Evolutionary conservation across 2,329 filamentous ascomycete genomes (phyloP).

Genomic region (Fusarium buxicola): DNA sequence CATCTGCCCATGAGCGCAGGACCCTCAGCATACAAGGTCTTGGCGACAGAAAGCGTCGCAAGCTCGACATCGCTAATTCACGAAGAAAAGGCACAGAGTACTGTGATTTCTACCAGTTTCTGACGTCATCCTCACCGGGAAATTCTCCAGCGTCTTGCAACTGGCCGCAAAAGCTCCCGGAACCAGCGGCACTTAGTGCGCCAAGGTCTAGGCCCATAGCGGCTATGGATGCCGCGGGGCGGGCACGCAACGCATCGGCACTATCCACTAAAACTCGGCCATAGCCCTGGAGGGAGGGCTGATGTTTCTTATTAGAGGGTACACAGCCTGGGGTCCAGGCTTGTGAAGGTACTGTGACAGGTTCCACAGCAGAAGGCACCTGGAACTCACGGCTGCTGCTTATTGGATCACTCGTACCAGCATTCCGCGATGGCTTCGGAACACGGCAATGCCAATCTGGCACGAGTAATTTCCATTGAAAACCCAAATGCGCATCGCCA

Average conservation of each 20-base stretch:
- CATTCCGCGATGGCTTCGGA: conserved; percentile 31
- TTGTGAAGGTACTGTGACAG: not conserved
- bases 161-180: conserved; percentile 21
- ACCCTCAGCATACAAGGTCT: conserved; percentile 17
- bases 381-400: not conserved
- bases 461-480: conserved; percentile 9
- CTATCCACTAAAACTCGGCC: conserved; percentile 5
- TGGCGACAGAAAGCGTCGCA: conserved; percentile 37
- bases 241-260: conserved; percentile 13
- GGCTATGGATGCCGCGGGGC: conserved; percentile 28
- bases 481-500: conserved; percentile 1
- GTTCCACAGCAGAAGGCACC: not conserved
- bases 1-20: conserved; percentile 29
- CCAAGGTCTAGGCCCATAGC: conserved; percentile 37
- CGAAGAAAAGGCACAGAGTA: conserved; percentile 14
- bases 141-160: not conserved
- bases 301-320: conserved; percentile 9
- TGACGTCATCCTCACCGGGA: conserved; percentile 39
- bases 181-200: conserved; percentile 34
- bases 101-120: conserved; percentile 15
- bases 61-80: conserved; percentile 32
- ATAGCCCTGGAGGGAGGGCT: conserved; percentile 19
- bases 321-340: conserved; percentile 1
- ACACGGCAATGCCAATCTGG: conserved; percentile 27
- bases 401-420: conserved; percentile 12